These are phyloP conservation scores for Climacium dendroides DNA, from an alignment of 225 moss, liverwort and hornwort genomes.

Conservation along the genomic window DNA sequence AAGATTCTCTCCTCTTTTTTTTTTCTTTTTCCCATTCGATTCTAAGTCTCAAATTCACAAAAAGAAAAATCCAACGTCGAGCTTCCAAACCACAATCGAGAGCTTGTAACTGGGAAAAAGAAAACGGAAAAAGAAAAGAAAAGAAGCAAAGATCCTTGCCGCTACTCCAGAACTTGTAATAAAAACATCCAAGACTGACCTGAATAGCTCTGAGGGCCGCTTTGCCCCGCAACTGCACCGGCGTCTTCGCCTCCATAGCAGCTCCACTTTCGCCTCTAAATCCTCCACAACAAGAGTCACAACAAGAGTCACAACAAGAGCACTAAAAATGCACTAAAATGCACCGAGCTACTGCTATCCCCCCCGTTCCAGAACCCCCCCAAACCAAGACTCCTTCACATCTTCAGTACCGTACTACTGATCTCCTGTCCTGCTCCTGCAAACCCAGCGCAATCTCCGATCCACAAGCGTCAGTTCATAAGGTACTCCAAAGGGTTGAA, in stretches of 20 bases:
- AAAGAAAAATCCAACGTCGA: background rate
- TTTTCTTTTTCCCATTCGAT: background rate
- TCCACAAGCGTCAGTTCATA: background rate
- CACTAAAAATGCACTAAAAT: background rate
- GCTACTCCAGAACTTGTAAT: background rate
- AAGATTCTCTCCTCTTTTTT: background rate
- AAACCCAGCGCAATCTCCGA: background rate
- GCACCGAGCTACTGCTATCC: background rate
- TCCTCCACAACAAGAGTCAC: background rate
- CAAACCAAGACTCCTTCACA: background rate
- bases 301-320: background rate
- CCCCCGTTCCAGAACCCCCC: no score
- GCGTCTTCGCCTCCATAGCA: slow-evolving; percentile 6
- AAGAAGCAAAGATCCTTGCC: background rate
- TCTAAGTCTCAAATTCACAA: background rate
- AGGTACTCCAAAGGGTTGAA: background rate
- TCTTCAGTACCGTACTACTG: background rate
- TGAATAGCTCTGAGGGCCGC: slow-evolving; percentile 23
- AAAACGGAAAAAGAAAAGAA: background rate
- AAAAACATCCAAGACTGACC: background rate
- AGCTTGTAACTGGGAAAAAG: background rate
- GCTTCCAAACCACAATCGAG: background rate
- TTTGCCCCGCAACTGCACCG: slow-evolving; percentile 19
- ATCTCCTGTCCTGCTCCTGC: background rate
- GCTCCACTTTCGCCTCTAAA: background rate